Evolutionary conservation across 805 yeast species (phyloP).

Genomic region (Brettanomyces custersianus): DNA sequence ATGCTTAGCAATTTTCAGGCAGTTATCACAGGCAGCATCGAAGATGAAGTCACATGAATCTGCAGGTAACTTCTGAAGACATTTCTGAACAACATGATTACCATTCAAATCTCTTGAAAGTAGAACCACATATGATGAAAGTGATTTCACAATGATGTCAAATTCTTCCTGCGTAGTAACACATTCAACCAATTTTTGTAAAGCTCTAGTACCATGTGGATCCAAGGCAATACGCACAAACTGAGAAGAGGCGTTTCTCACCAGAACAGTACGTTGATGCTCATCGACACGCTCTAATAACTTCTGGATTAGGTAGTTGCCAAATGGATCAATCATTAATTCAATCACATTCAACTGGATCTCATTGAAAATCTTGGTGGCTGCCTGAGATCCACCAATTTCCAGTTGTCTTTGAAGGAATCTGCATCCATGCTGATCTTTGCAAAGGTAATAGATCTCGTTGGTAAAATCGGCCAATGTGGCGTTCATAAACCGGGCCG

Average conservation of each 20-base stretch:
- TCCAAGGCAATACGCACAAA: conserved; percentile 77
- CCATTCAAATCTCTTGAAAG: conserved; percentile 89
- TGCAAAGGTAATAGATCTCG: conserved; percentile 72
- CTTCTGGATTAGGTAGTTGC: conserved; percentile 92
- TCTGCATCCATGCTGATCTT: conserved; percentile 95
- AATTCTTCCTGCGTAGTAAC: conserved; percentile 66
- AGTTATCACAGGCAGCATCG: conserved; percentile 68
- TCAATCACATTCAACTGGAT: conserved; percentile 71
- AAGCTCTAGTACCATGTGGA: conserved; percentile 94
- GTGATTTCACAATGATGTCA: conserved; percentile 29
- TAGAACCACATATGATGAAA: conserved; percentile 58
- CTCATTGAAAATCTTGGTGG: conserved; percentile 73
- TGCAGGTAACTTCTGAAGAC: conserved; percentile 63
- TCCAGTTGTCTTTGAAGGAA: conserved; percentile 85
- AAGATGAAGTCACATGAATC: conserved; percentile 80
- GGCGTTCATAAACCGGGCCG: conserved; percentile 60
- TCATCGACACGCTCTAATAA: conserved; percentile 65
- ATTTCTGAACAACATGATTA: conserved; percentile 92
- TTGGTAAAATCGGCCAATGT: conserved; percentile 60
- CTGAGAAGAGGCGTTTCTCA: conserved; percentile 62
- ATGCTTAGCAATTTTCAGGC: conserved; percentile 82
- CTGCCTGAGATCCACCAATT: conserved; percentile 47
- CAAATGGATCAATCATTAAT: conserved; percentile 92
- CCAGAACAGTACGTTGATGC: conserved; percentile 61
- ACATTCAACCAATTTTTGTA: conserved; percentile 87